phyloP scores from a whole-genome alignment of 495 filamentous ascomycete species.

The Chaetomidium leptoderma region DNA sequence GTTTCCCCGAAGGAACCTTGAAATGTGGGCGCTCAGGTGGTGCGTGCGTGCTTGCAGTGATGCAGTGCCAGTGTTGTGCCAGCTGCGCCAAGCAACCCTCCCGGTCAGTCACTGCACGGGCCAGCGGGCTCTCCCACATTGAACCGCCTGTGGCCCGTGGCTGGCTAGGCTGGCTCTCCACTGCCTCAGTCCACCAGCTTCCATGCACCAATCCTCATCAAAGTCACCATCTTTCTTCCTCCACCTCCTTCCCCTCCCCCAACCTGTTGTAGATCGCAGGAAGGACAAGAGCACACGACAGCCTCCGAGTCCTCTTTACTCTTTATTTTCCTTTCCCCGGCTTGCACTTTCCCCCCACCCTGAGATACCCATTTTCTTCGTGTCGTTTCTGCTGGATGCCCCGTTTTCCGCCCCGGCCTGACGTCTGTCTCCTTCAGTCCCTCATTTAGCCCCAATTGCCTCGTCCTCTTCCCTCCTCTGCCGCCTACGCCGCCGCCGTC shows the following conservation, averaged over 20 bases:
- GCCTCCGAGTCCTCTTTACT: constrained; percentile 32
- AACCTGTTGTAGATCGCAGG: constrained; percentile 29
- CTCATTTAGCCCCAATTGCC: constrained; percentile 33
- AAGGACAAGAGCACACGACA: constrained; percentile 39
- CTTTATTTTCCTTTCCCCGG: constrained; percentile 28
- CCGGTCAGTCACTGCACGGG: constrained; percentile 14
- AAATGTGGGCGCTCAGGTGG: too few relatives aligned
- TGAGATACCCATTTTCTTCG: constrained; percentile 31
- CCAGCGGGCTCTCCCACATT: constrained; percentile 15
- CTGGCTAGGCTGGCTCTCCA: constrained; percentile 6
- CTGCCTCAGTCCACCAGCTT: constrained; percentile 26
- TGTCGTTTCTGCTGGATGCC: constrained; percentile 26
- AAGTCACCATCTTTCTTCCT: constrained; percentile 36
- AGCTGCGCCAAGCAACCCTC: constrained; percentile 5
- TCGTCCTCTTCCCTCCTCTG: constrained; percentile 10
- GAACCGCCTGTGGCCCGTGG: constrained; percentile 7
- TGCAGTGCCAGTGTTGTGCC: neutral
- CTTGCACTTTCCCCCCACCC: constrained; percentile 8
- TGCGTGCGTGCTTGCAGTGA: neutral
- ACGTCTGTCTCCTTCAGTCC: constrained; percentile 21
- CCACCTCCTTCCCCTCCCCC: constrained; percentile 38
- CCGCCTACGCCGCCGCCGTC: constrained; percentile 15
- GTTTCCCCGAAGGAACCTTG: neutral
- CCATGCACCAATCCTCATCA: constrained; percentile 28
- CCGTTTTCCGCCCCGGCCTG: constrained; percentile 22